Evolutionary conservation across 2,329 filamentous ascomycete species (phyloP).

Genomic region (Cordyceps fumosorosea): DNA sequence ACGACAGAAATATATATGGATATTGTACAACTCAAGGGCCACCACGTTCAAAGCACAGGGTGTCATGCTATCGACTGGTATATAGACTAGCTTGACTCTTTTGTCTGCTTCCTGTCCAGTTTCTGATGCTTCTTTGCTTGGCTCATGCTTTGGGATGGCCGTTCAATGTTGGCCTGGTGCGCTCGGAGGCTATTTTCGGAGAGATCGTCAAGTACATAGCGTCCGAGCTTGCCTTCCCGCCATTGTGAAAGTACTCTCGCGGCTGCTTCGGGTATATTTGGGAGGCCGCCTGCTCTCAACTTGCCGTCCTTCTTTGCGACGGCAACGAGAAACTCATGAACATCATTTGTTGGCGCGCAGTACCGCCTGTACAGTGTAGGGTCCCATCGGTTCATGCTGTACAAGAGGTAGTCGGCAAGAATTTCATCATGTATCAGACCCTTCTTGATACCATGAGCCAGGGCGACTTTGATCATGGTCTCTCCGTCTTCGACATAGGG

Average conservation of each 20-base stretch:
- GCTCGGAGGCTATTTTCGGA: constrained; percentile 47
- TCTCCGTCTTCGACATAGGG: constrained; percentile 81
- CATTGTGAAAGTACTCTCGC: constrained; percentile 77
- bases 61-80: constrained; percentile 6
- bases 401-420: constrained; percentile 86
- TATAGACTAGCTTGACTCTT: background rate
- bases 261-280: constrained; percentile 66
- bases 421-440: constrained; percentile 71
- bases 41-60: background rate
- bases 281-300: constrained; percentile 63
- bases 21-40: background rate
- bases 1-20: background rate
- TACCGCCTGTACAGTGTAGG: constrained; percentile 56
- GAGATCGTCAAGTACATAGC: constrained; percentile 74
- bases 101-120: constrained; percentile 43
- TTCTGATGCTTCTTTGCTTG: constrained; percentile 64
- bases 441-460: constrained; percentile 87
- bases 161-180: constrained; percentile 41
- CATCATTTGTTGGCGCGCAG: constrained; percentile 72
- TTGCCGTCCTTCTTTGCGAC: constrained; percentile 72
- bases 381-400: constrained; percentile 65
- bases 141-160: constrained; percentile 52
- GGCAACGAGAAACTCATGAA: constrained; percentile 62
- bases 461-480: constrained; percentile 89
- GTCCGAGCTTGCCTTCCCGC: constrained; percentile 68